Evolutionary conservation across 371 early-diverging fungal species (phyloP).

Genomic region (Mucor mucedo): DNA sequence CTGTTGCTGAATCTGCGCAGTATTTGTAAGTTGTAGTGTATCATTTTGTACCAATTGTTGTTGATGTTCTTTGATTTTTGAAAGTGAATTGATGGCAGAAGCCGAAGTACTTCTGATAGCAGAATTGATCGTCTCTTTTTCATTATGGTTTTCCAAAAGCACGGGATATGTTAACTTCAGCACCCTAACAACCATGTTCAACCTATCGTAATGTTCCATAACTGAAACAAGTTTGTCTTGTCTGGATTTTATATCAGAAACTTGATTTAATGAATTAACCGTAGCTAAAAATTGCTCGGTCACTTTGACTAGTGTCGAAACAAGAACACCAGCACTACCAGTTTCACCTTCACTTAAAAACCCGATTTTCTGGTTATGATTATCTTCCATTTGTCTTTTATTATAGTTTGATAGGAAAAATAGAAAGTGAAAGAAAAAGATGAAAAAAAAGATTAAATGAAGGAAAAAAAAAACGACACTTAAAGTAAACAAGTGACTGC

Average conservation of each 20-base stretch:
- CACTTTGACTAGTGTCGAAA: neutral
- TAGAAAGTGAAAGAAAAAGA: neutral
- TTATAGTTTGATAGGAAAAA: no score
- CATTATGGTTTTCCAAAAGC: neutral
- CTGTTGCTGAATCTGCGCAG: no score
- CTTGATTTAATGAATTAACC: neutral
- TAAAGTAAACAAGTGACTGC: no score
- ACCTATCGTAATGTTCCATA: neutral
- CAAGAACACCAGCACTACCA: neutral
- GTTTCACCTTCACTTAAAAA: no score
- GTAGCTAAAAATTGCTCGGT: neutral
- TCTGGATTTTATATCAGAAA: neutral
- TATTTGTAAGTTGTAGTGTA: neutral
- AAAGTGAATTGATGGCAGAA: neutral
- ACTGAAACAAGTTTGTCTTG: neutral
- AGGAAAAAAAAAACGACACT: constrained; percentile 1
- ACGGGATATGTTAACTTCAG: neutral
- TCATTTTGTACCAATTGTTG: neutral
- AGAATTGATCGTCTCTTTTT: neutral
- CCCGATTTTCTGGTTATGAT: no score
- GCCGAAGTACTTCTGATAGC: neutral
- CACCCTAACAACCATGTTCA: neutral
- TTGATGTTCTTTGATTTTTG: neutral
- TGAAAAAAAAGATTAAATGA: neutral
- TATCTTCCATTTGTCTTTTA: neutral